Evolutionary conservation across 208 protist genomes (phyloP).

Genomic region (Kentomonas sorsogonicus): DNA sequence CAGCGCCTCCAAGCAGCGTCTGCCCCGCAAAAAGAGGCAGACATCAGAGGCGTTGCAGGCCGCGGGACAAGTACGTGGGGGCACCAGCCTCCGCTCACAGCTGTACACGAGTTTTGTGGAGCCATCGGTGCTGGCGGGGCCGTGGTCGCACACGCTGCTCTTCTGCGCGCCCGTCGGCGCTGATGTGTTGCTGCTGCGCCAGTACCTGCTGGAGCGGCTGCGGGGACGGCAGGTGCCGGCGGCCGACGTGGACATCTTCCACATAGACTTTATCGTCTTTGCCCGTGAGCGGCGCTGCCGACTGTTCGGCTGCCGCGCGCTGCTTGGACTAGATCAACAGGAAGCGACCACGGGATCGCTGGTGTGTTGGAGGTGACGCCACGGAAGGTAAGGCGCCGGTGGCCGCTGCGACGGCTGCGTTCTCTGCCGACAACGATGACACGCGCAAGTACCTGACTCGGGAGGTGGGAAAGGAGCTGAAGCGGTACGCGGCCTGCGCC

Average conservation of each 20-base stretch:
- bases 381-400: slow-evolving; percentile 4
- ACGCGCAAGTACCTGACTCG: slow-evolving; percentile 1
- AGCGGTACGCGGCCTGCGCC: slow-evolving; percentile 8
- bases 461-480: slow-evolving; percentile 19
- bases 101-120: slow-evolving; percentile 37
- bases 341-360: no score
- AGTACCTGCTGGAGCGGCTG: slow-evolving; percentile 12
- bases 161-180: slow-evolving; percentile 51
- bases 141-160: slow-evolving; percentile 46
- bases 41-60: background rate
- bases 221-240: slow-evolving; percentile 14
- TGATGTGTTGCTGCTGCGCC: slow-evolving; percentile 39
- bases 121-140: slow-evolving; percentile 42
- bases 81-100: slow-evolving; percentile 10
- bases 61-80: background rate
- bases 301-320: slow-evolving; percentile 42
- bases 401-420: background rate
- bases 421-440: background rate
- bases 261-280: slow-evolving; percentile 40
- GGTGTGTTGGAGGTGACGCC: no score
- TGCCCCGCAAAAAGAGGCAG: background rate
- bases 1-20: background rate
- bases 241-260: slow-evolving; percentile 47
- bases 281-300: slow-evolving; percentile 18
- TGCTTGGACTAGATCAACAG: no score